Base-by-base conservation (phyloP, 2,329 filamentous ascomycete genomes). In the Tolypocladium ophioglossoides region DNA sequence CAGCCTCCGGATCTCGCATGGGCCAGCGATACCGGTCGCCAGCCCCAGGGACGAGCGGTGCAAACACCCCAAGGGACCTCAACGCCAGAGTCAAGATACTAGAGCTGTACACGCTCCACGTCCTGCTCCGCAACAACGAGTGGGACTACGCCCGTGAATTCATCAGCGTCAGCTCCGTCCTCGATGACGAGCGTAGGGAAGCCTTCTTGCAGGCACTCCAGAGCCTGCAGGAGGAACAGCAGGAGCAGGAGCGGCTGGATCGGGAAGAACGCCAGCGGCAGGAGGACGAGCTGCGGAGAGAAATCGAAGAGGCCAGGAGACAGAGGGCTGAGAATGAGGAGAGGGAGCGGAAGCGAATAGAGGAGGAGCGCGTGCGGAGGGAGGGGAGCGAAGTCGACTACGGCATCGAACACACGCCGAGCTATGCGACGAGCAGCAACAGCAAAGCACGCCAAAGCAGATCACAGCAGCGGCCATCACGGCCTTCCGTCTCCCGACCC, bases 141-240 rank as follows among this genome's bases (percentile, higher is more conserved):
- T 99, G 94, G 94, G 89, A 96, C 55, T 96, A 96, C 63, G 90
- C 94, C 4, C 82, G 84, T 56, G 89, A 95, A 62, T 97, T 97
- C 68, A 95, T 97, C 64, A 83, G 79, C 63, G 83, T 90, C 64
- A 94, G 85, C 68, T 85, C 92, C 49, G 83, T 96, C 30, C 78
- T 99, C 1, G 92, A 97, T 67, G 92, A 96, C 52, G 94, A 97
- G 72, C 83, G 89, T 47, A 84, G 89, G 58, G 90, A 97, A 63
- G 85, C 89, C 0, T 96, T 97, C 68, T 73, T 95, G 18, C 86
- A 92, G 62, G 92, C 91, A 5, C 76, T 97, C 18, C 84, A 95
- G 66, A 86, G 83, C 52, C 75, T 97, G 34, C 86, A 87, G 62
- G 91, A 96, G 60, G 91, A 96, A 65, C 89, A 88, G 64, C 79